Conservation (phyloP, 495 filamentous ascomycete genomes). For the Tuber umbilicatum region DNA sequence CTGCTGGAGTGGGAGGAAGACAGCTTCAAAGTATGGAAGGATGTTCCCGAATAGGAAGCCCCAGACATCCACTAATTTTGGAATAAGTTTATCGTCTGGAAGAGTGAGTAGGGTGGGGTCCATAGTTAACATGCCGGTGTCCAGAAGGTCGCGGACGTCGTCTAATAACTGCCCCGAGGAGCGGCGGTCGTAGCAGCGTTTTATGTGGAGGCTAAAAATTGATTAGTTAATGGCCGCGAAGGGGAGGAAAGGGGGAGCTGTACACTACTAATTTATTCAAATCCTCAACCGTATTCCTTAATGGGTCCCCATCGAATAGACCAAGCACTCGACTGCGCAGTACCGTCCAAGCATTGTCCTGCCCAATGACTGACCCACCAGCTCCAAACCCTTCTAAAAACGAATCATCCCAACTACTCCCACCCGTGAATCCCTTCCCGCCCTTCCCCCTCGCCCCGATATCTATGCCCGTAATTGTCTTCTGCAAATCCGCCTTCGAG, state of each 20-base stretch:
- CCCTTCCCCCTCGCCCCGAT: constrained; percentile 41
- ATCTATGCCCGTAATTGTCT: constrained; percentile 44
- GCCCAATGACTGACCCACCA: constrained; percentile 56
- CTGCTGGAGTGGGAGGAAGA: constrained; percentile 87
- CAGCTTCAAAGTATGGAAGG: constrained; percentile 89
- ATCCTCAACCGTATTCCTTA: constrained; percentile 85
- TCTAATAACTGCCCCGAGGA: constrained; percentile 64
- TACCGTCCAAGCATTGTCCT: constrained; percentile 92
- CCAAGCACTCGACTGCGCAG: constrained; percentile 83
- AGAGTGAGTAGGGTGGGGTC: constrained; percentile 71
- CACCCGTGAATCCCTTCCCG: constrained; percentile 37
- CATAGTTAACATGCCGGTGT: constrained; percentile 76
- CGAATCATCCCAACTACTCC: constrained; percentile 51
- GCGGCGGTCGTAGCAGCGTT: constrained; percentile 65
- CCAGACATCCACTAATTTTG: constrained; percentile 87
- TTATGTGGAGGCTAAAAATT: constrained; percentile 52
- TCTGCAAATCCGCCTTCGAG: constrained; percentile 67
- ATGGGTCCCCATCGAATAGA: constrained; percentile 87
- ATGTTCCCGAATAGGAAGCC: constrained; percentile 81
- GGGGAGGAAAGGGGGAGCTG: background rate
- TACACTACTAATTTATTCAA: constrained; percentile 72
- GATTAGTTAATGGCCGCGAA: background rate
- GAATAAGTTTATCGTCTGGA: constrained; percentile 67
- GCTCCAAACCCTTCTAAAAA: constrained; percentile 48
- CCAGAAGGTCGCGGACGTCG: constrained; percentile 70